Percentiles rank a stretch among this genome's conserved stretches.
Evolutionary conservation across 2,329 filamentous ascomycete genomes (phyloP).

Genomic region (Metarhizium brunneum): DNA sequence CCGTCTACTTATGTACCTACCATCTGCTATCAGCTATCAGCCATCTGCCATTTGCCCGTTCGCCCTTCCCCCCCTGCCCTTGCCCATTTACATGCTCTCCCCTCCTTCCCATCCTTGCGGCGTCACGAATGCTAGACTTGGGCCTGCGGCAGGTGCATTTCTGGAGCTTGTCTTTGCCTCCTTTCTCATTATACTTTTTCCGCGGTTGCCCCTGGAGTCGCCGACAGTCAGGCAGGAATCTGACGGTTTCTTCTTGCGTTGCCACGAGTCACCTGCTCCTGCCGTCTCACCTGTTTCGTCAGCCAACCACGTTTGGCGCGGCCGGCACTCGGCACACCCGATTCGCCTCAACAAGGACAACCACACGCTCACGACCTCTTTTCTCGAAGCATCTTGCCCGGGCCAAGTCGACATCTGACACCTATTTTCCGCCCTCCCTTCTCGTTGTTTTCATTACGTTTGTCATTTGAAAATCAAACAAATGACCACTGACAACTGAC

Average conservation of each 20-base stretch:
- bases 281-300: conserved; percentile 3
- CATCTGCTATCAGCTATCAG: neutral
- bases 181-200: neutral
- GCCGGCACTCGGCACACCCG: conserved; percentile 7
- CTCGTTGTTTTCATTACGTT: neutral
- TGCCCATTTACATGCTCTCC: neutral
- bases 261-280: conserved; percentile 4
- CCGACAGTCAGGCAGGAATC: neutral
- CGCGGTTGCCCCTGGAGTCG: neutral
- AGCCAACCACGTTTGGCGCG: conserved; percentile 5
- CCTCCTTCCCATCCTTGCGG: neutral
- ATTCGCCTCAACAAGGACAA: conserved; percentile 4
- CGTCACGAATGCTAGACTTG: neutral
- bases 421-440: neutral
- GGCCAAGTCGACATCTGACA: neutral
- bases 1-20: neutral
- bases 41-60: neutral
- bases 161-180: neutral
- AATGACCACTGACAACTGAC: neutral
- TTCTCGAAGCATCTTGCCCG: neutral
- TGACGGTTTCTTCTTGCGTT: neutral
- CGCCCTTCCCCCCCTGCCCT: neutral
- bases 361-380: neutral
- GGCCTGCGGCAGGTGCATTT: neutral
- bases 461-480: neutral